Percentiles rank a stretch among this genome's conserved stretches.
Evolutionary conservation across 305 asterid species (phyloP).

Genomic region (Vinca major): DNA sequence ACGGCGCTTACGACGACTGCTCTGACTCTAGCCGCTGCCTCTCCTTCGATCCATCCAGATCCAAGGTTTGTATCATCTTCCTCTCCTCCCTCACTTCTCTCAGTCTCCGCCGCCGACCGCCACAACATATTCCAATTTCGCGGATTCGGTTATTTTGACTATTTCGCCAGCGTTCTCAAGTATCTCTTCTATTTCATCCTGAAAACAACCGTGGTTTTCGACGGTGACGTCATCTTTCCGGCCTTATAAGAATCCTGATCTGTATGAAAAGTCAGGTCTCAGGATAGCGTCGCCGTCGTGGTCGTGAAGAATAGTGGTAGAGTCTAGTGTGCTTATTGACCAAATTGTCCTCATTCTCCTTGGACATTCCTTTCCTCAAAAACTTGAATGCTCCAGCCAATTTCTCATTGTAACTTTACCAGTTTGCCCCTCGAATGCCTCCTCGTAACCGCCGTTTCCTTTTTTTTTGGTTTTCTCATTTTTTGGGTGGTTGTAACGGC

Average conservation of each 20-base stretch:
- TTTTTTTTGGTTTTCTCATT: too few relatives aligned
- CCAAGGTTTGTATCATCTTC: slow-evolving; percentile 26
- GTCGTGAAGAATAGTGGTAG: background rate
- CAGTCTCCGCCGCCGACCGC: background rate
- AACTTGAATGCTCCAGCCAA: background rate
- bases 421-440: background rate
- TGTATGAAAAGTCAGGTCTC: background rate
- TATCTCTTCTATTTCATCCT: background rate
- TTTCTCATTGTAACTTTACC: background rate
- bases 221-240: slow-evolving; percentile 2
- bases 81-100: background rate
- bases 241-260: slow-evolving; percentile 3
- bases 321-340: background rate
- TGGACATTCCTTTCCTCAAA: slow-evolving; percentile 1
- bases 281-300: background rate
- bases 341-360: background rate
- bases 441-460: background rate
- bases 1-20: slow-evolving; percentile 24
- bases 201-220: background rate
- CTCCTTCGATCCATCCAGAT: slow-evolving; percentile 32
- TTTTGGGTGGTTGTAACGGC: too few relatives aligned
- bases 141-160: too few relatives aligned
- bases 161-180: background rate
- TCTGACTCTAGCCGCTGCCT: slow-evolving; percentile 20
- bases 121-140: background rate